Percentiles rank a stretch among this genome's conserved stretches.
These are phyloP conservation scores for Citrullus colocynthis DNA, from an alignment of 306 rosid species.

Conservation along the genomic window DNA sequence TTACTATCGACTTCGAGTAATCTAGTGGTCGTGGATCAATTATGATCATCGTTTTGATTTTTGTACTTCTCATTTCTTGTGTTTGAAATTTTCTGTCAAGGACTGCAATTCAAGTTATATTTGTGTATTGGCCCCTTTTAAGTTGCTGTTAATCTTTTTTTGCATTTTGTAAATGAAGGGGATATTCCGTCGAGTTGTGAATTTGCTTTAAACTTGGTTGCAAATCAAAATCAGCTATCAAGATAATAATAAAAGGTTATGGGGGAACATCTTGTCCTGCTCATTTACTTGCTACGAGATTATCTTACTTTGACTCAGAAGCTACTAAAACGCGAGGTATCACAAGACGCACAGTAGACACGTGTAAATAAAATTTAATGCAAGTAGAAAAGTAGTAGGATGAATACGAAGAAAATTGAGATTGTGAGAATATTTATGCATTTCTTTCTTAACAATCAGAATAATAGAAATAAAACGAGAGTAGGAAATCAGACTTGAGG, in stretches of 20 bases:
- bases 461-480: too few relatives aligned
- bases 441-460: not conserved
- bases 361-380: too few relatives aligned
- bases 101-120: not conserved
- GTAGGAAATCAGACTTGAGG: not conserved
- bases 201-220: not conserved
- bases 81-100: not conserved
- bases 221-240: not conserved
- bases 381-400: too few relatives aligned
- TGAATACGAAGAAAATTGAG: not conserved
- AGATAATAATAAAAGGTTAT: not conserved
- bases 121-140: not conserved
- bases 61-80: not conserved
- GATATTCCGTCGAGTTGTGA: not conserved
- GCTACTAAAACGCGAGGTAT: not conserved
- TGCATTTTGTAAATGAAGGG: not conserved
- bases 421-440: not conserved
- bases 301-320: not conserved
- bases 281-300: not conserved
- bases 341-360: too few relatives aligned
- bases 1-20: not conserved
- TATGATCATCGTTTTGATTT: not conserved
- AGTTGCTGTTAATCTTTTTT: not conserved
- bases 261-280: not conserved
- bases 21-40: not conserved